These are phyloP conservation scores for Cladobotryum mycophilum DNA, from an alignment of 2,329 filamentous ascomycete genomes.

Conservation along the genomic window DNA sequence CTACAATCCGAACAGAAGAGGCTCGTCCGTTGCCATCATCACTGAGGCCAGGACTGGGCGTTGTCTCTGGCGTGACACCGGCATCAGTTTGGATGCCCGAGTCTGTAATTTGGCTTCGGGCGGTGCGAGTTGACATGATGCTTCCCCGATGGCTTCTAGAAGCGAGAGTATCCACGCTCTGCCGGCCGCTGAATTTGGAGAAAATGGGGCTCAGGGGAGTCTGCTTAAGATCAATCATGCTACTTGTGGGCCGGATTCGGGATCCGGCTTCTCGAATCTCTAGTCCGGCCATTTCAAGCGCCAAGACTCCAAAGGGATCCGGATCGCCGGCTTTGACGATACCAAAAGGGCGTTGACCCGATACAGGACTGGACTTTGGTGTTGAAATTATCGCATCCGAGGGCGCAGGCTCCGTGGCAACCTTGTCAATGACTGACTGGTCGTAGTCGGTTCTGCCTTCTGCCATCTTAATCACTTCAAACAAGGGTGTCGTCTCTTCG, in stretches of 20 bases:
- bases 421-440: slow-evolving; percentile 54
- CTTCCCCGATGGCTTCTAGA: slow-evolving; percentile 63
- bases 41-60: slow-evolving; percentile 47
- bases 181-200: slow-evolving; percentile 47
- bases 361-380: slow-evolving; percentile 30
- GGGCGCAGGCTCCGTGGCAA: slow-evolving; percentile 63
- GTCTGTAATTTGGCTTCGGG: slow-evolving; percentile 64
- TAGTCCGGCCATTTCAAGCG: slow-evolving; percentile 82
- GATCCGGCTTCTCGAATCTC: slow-evolving; percentile 87
- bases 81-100: slow-evolving; percentile 58
- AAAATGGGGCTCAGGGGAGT: slow-evolving; percentile 68
- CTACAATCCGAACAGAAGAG: slow-evolving; percentile 34
- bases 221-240: slow-evolving; percentile 76
- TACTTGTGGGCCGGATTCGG: slow-evolving; percentile 61
- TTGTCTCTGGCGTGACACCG: slow-evolving; percentile 47
- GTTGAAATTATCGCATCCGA: slow-evolving; percentile 60
- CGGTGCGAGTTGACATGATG: slow-evolving; percentile 65
- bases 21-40: slow-evolving; percentile 42
- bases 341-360: slow-evolving; percentile 57
- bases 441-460: slow-evolving; percentile 78
- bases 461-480: slow-evolving; percentile 80
- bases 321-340: slow-evolving; percentile 75
- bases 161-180: slow-evolving; percentile 61
- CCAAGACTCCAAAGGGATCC: slow-evolving; percentile 85
- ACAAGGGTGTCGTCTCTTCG: slow-evolving; percentile 54